A percentile compares a stretch with the other conserved stretches of the same genome.
phyloP scores from a whole-genome alignment of 2,329 filamentous ascomycete genomes.

The Rhinocladiella mackenziei region DNA sequence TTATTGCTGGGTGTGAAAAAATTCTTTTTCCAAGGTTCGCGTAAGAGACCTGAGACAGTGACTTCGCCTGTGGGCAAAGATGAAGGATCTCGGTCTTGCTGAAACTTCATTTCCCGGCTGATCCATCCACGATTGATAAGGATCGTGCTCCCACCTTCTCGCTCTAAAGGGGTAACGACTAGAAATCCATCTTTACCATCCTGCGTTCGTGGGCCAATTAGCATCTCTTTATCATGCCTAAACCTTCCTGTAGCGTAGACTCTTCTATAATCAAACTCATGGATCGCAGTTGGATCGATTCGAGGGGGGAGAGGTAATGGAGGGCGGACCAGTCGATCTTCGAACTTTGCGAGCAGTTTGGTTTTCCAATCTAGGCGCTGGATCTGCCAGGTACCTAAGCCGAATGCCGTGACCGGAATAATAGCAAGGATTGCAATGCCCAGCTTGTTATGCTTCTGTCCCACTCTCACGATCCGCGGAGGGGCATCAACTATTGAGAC shows the following conservation, averaged over 20 bases:
- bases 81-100: constrained; percentile 56
- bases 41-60: constrained; percentile 74
- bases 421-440: constrained; percentile 51
- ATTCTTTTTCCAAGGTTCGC: constrained; percentile 95
- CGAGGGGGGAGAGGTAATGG: constrained; percentile 81
- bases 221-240: constrained; percentile 90
- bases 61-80: constrained; percentile 68
- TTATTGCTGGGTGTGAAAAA: constrained; percentile 91
- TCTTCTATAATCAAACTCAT: constrained; percentile 87
- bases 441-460: constrained; percentile 56
- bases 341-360: constrained; percentile 81
- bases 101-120: constrained; percentile 64
- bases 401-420: constrained; percentile 87
- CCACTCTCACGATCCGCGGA: constrained; percentile 70
- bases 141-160: constrained; percentile 63
- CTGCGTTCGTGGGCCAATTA: constrained; percentile 82
- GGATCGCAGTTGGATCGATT: constrained; percentile 74
- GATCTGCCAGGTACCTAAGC: constrained; percentile 91
- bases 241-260: constrained; percentile 71
- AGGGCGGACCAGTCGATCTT: constrained; percentile 81
- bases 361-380: constrained; percentile 92
- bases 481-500: constrained; percentile 84
- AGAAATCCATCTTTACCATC: constrained; percentile 89
- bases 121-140: constrained; percentile 93
- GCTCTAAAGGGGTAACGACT: constrained; percentile 85